These are phyloP conservation scores for Leccinum ochraceum DNA, from an alignment of 768 basidiomycete genomes.

Conservation along the genomic window DNA sequence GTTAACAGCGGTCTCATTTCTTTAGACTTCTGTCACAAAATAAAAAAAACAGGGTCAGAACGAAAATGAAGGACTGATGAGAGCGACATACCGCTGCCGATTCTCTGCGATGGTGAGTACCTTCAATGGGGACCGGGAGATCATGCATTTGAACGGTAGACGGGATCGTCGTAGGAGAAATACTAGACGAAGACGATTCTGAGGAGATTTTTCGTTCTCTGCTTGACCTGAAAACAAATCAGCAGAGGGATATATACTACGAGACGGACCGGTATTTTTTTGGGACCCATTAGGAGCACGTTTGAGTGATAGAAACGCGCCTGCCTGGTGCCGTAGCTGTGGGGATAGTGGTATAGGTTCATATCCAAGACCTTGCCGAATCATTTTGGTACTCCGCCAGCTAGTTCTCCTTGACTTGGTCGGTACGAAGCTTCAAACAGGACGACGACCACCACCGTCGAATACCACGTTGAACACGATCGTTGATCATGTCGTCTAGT, in stretches of 20 bases:
- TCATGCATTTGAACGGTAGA: conserved; percentile 14
- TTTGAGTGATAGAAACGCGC: conserved; percentile 33
- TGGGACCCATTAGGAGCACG: conserved; percentile 24
- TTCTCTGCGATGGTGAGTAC: conserved; percentile 21
- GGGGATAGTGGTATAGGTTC: conserved; percentile 28
- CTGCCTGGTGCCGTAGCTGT: conserved; percentile 36
- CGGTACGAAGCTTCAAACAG: conserved; percentile 5
- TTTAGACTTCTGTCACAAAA: conserved; percentile 22
- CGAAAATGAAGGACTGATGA: conserved; percentile 12
- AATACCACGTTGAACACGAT: conserved; percentile 24
- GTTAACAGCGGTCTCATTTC: conserved; percentile 24
- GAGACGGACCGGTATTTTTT: conserved; percentile 24
- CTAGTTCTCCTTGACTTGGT: background rate
- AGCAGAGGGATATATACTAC: conserved; percentile 27
- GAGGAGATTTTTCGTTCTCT: conserved; percentile 14
- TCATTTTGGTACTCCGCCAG: conserved; percentile 34
- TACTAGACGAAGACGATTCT: conserved; percentile 4
- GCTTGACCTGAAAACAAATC: conserved; percentile 15
- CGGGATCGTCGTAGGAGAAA: conserved; percentile 14
- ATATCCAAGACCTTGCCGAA: conserved; percentile 29
- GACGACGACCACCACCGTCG: conserved; percentile 18
- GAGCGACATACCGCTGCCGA: conserved; percentile 19
- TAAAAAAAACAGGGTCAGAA: conserved; percentile 10
- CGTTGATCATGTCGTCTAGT: conserved; percentile 60
- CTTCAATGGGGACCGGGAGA: conserved; percentile 11